Evolutionary conservation across 805 yeast species (phyloP), one percentile per base, ranked within the genome.

Genomic region (Diddensiella transvaalensis): DNA sequence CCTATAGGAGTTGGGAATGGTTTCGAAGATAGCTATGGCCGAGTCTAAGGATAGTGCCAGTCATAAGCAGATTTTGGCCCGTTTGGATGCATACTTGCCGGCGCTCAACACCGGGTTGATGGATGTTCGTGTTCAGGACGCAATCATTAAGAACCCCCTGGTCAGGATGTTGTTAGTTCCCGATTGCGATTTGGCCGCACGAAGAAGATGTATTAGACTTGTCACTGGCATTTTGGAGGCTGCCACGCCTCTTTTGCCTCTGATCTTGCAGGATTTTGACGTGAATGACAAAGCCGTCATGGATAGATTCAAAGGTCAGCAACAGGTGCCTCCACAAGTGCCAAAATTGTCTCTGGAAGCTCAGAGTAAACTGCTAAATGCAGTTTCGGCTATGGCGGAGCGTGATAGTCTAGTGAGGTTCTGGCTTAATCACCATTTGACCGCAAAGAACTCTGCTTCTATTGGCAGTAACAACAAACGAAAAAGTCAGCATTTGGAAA

Each of bases 71-170:
- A 49, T 49, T n/a, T 46, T 54, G 35, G 57, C 59, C 21, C 36
- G 60, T 23, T 49, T 56, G 17, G 60, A 57, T 38, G 56, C 58
- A 11, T 57, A 56, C 42, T 50, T 53, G 19, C 61, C 60, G n/a
- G 56, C 54, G n/a, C 49, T 58, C 19, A 57, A 57, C 42, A 58
- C 63, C 2, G 58, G 58, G 15, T 48, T 59, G 44, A 57, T 58
- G 59, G 63, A 60, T 43, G 60, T 51, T 30, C 48, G 60, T 23
- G 51, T 60, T 47, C 64, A 60, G 47, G 64, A 60, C 26, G 64
- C 52, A 18, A 54, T 60, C 19, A 45, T 60, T 37, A 59, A 60
- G 29, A 54, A 60, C 48, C 61, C 64, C 19, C 49, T 60, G 13
- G 55, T 60, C 18, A 55, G 64, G 18, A 50, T 58, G 24, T 44